phyloP scores from a whole-genome alignment of 768 basidiomycete genomes.

The Podaxis sp. region DNA sequence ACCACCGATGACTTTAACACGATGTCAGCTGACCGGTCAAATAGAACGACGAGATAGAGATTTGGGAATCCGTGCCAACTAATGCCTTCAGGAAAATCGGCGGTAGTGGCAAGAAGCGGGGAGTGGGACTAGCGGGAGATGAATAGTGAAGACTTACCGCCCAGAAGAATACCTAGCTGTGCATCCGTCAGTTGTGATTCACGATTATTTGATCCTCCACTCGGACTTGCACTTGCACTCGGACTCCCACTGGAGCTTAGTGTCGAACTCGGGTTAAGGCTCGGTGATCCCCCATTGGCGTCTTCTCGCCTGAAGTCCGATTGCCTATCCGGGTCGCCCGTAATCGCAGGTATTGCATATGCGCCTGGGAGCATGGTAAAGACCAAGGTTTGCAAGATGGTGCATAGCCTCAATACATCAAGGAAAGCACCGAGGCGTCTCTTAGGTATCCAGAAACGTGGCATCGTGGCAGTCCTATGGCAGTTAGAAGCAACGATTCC shows the following conservation, averaged over 20 bases:
- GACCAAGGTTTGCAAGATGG: neutral
- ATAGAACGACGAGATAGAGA: neutral
- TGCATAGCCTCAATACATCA: neutral
- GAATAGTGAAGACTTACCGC: slow-evolving; percentile 3
- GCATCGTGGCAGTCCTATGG: too few relatives aligned
- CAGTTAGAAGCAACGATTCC: too few relatives aligned
- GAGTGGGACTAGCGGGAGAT: too few relatives aligned
- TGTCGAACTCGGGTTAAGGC: neutral
- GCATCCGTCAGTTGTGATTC: neutral
- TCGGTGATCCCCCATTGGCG: neutral
- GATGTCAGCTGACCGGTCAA: neutral
- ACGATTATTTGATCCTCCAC: neutral
- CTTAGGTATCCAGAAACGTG: too few relatives aligned
- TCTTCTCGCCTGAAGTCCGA: neutral
- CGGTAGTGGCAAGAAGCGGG: neutral
- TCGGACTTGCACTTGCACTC: neutral
- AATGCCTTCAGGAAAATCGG: neutral
- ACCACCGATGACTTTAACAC: neutral
- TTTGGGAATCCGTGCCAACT: neutral
- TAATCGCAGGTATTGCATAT: neutral
- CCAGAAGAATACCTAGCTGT: slow-evolving; percentile 1
- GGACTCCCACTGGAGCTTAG: neutral
- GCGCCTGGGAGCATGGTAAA: neutral
- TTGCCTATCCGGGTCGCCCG: neutral
- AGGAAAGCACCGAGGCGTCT: neutral